These are phyloP conservation scores for Alnus rubra DNA, from an alignment of 306 rosid species.

Conservation along the genomic window DNA sequence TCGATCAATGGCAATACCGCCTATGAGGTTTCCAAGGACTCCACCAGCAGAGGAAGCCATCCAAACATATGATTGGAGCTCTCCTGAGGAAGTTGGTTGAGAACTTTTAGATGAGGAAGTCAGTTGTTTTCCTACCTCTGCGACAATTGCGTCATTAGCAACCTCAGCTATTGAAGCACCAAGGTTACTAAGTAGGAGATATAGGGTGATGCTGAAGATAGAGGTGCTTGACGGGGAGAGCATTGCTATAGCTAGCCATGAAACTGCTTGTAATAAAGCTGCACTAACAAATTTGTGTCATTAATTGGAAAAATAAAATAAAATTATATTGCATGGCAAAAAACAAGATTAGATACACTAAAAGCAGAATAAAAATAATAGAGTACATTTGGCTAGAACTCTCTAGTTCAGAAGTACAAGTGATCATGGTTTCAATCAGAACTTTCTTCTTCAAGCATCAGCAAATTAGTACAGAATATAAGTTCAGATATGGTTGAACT, in stretches of 20 bases:
- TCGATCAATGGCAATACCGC: slow-evolving; percentile 60
- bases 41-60: slow-evolving; percentile 88
- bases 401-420: background rate
- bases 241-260: slow-evolving; percentile 80
- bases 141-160: slow-evolving; percentile 93
- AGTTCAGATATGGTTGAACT: background rate
- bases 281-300: slow-evolving; percentile 36
- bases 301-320: background rate
- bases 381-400: background rate
- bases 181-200: slow-evolving; percentile 81
- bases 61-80: slow-evolving; percentile 91
- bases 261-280: slow-evolving; percentile 86
- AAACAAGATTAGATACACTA: background rate
- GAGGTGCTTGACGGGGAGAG: slow-evolving; percentile 60
- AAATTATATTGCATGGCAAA: background rate
- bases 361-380: background rate
- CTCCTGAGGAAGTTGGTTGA: slow-evolving; percentile 56
- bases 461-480: background rate
- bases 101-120: slow-evolving; percentile 45
- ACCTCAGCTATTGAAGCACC: slow-evolving; percentile 96
- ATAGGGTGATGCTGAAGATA: slow-evolving; percentile 53
- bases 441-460: background rate
- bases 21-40: slow-evolving; percentile 78
- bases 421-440: background rate
- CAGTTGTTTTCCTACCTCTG: slow-evolving; percentile 67